Evolutionary conservation across 2,329 filamentous ascomycete genomes (phyloP).

Genomic region (Arthrobotrys conoides): DNA sequence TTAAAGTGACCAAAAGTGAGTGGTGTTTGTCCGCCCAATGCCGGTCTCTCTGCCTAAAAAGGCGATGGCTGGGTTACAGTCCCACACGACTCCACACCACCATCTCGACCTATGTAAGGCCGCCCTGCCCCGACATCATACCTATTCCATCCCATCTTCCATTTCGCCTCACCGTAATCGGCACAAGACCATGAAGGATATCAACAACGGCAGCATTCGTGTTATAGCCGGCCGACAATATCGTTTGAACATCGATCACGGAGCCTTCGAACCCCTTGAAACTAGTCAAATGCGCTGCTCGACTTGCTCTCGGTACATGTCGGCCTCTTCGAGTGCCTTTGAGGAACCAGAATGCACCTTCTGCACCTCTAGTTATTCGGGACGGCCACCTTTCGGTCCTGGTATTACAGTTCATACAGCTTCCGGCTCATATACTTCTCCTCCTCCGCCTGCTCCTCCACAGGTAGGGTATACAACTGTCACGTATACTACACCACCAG

Average conservation of each 20-base stretch:
- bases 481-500: not conserved
- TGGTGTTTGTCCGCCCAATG: slow-evolving; percentile 19
- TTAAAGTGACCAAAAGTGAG: not conserved
- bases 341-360: slow-evolving; percentile 38
- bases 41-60: slow-evolving; percentile 39
- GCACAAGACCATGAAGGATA: slow-evolving; percentile 36
- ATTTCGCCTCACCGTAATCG: slow-evolving; percentile 11
- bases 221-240: slow-evolving; percentile 37
- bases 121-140: slow-evolving; percentile 17
- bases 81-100: slow-evolving; percentile 10
- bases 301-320: slow-evolving; percentile 58
- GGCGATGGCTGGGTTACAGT: slow-evolving; percentile 55
- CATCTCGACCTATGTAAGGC: slow-evolving; percentile 7
- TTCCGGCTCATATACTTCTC: slow-evolving; percentile 2
- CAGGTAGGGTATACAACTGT: slow-evolving; percentile 26
- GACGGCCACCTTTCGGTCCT: slow-evolving; percentile 30
- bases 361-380: slow-evolving; percentile 48
- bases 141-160: slow-evolving; percentile 11
- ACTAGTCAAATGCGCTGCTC: slow-evolving; percentile 43
- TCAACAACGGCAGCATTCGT: slow-evolving; percentile 47
- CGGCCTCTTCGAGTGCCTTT: slow-evolving; percentile 36
- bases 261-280: slow-evolving; percentile 28
- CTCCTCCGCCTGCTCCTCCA: slow-evolving; percentile 10
- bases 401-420: slow-evolving; percentile 41
- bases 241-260: slow-evolving; percentile 32